Evolutionary conservation across 176 grass and related monocot genomes (phyloP), one percentile per base, ranked within the genome.

Genomic region (Neostapfia colusana): DNA sequence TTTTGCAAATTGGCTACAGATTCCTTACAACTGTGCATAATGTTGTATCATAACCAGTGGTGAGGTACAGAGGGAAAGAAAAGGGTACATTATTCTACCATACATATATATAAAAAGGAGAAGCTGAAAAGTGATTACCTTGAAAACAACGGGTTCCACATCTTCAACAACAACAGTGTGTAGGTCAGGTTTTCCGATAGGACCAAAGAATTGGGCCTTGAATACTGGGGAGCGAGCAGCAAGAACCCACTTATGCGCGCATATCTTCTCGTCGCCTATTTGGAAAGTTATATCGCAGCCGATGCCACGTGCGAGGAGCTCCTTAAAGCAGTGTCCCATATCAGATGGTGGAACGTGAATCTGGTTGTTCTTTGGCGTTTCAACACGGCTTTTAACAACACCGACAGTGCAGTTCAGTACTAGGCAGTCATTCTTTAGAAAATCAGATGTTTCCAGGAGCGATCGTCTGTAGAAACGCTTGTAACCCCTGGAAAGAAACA

Each of bases 191-290:
- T 92, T 92, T 54, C 93, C 93, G 74, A 96, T 90, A 81, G 87
- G 89, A 65, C 93, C 93, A 83, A 92, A 96, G 76, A 96, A 96
- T 42, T 96, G 93, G 5, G 93, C 93, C 85, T 89, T 92, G 71
- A 92, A 96, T 39, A 96, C 93, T 0, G 89, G 93, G 44, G 93
- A 96, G 41, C 93, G 89, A 71, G 93, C 77, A 14, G 93, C 93
- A 87, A 96, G 93, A 88, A 96, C 83, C 72, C 82, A 77, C 85
- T 92, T 96, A 71, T 92, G 93, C 10, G 89, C 93, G 53, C 74
- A 41, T 61, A 92, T 34, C 68, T 53, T 81, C 54, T 96, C 89
- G 15, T 96, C 82, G 20, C 89, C 87, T 71, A 96, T 84, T 72
- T 87, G 69, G 20, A 96, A 96, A 68, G 81, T 73, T 73, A 96